Conservation (phyloP, 169 alveolate genomes). For the Babesia sp. region DNA sequence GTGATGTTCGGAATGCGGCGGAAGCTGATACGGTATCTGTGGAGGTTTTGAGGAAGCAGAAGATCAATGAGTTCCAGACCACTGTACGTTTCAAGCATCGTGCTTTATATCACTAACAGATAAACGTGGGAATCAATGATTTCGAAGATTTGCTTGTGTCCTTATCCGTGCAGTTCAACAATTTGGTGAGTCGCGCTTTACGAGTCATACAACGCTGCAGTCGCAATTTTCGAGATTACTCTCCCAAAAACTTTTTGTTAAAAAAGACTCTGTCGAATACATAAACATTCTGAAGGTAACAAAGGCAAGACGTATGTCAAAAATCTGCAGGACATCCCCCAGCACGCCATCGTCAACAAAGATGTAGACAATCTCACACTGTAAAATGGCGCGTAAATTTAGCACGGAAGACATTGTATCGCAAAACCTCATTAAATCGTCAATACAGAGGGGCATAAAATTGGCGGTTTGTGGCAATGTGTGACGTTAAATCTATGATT, state of each 20-base stretch:
- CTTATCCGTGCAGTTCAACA: constrained; percentile 33
- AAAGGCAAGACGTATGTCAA: neutral
- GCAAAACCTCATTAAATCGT: constrained; percentile 84
- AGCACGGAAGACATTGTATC: constrained; percentile 79
- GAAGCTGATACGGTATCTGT: neutral
- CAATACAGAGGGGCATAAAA: constrained; percentile 84
- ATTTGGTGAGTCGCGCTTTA: constrained; percentile 16
- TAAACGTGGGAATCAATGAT: constrained; percentile 33
- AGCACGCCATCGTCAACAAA: neutral
- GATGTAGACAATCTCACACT: constrained; percentile 9
- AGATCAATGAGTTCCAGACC: constrained; percentile 47
- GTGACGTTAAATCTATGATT: neutral
- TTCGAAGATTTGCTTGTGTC: constrained; percentile 39
- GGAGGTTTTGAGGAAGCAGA: constrained; percentile 11
- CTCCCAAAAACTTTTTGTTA: constrained; percentile 11
- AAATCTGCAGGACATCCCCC: constrained; percentile 42
- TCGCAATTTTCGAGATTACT: constrained; percentile 14
- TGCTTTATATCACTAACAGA: neutral
- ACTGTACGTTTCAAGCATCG: constrained; percentile 2
- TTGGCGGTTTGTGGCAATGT: constrained; percentile 64
- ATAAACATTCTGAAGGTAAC: constrained; percentile 2
- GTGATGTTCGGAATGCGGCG: neutral
- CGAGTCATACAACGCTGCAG: neutral
- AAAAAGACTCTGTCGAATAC: neutral
- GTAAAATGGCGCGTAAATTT: constrained; percentile 64